These are phyloP conservation scores for Jatropha multifida DNA, from an alignment of 441 rosid genomes.

Conservation along the genomic window DNA sequence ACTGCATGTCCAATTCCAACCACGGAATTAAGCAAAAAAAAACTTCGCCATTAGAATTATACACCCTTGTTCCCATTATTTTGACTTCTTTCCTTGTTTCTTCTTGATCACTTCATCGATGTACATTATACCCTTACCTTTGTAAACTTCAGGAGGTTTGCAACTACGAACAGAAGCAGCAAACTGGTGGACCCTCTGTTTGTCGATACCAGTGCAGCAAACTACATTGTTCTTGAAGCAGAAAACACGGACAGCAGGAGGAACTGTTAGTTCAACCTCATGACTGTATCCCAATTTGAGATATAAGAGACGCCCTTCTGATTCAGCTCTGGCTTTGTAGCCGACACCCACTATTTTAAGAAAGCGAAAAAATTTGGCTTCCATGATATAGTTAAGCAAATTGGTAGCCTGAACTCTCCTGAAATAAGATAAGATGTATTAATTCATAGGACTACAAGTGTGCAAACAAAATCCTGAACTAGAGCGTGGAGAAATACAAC, in stretches of 20 bases:
- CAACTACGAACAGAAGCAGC: slow-evolving; percentile 69
- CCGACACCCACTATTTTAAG: slow-evolving; percentile 93
- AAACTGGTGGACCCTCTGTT: slow-evolving; percentile 84
- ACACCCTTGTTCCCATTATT: slow-evolving; percentile 21
- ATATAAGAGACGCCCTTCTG: slow-evolving; percentile 72
- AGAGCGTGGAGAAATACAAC: too few relatives aligned
- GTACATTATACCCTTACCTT: slow-evolving; percentile 59
- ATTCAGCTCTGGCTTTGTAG: slow-evolving; percentile 91
- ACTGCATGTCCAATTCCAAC: neutral
- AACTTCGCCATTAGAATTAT: too few relatives aligned
- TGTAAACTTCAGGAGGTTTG: slow-evolving; percentile 65
- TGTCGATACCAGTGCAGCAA: slow-evolving; percentile 83
- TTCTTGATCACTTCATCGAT: slow-evolving; percentile 52
- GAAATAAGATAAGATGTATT: neutral
- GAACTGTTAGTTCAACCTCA: slow-evolving; percentile 82
- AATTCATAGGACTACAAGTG: neutral
- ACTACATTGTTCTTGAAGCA: slow-evolving; percentile 90
- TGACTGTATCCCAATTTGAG: slow-evolving; percentile 90
- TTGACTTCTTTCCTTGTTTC: slow-evolving; percentile 61
- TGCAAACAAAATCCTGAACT: neutral
- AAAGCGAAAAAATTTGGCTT: slow-evolving; percentile 76
- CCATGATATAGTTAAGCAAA: slow-evolving; percentile 36
- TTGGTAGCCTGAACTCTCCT: slow-evolving; percentile 18
- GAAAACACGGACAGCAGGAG: slow-evolving; percentile 80
- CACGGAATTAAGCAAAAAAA: neutral